Conservation (phyloP, 257 asterid species). For the Salvia hispanica region DNA sequence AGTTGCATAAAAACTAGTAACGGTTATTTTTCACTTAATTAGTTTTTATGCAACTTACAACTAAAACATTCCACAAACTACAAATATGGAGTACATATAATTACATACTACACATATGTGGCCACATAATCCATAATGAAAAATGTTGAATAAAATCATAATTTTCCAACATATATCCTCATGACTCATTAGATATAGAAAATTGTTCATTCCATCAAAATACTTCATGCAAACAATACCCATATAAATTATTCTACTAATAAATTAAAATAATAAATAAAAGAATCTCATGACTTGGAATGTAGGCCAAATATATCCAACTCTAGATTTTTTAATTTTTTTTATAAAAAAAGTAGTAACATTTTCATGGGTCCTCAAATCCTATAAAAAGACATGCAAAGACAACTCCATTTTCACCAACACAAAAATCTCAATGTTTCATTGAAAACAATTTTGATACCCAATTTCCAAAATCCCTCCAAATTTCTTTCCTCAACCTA, state of each 20-base stretch:
- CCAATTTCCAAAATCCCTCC: background rate
- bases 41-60: too few species aligned
- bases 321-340: background rate
- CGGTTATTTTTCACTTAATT: too few species aligned
- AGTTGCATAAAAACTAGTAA: too few species aligned
- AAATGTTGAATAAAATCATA: too few species aligned
- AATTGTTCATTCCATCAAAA: too few species aligned
- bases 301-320: slow-evolving; percentile 7
- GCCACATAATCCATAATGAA: too few species aligned
- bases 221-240: background rate
- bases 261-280: background rate
- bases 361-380: background rate
- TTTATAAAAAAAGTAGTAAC: background rate
- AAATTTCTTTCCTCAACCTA: background rate
- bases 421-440: background rate
- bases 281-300: background rate
- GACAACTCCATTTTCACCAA: slow-evolving; percentile 24
- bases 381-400: slow-evolving; percentile 23
- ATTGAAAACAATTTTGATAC: background rate
- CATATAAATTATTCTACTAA: too few species aligned
- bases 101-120: too few species aligned
- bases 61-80: too few species aligned
- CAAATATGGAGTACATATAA: too few species aligned
- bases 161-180: too few species aligned
- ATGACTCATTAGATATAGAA: too few species aligned